Percentiles rank a stretch among this genome's conserved stretches.
Evolutionary conservation across 2,329 filamentous ascomycete species (phyloP).

Genomic region (Fusarium pininemorale): DNA sequence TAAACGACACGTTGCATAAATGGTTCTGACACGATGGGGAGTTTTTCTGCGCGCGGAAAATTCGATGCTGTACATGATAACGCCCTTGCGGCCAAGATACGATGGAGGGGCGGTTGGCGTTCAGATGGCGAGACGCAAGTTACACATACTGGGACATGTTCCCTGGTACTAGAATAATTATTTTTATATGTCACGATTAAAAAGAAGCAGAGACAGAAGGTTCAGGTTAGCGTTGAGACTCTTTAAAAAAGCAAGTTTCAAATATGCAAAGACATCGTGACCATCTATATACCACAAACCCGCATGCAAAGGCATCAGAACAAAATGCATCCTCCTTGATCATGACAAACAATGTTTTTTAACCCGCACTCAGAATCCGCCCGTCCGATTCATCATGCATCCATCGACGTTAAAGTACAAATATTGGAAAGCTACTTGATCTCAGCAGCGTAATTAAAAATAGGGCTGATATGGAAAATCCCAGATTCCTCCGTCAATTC

Average conservation of each 20-base stretch:
- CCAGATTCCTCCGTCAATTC: slow-evolving; percentile 14
- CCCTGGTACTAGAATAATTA: slow-evolving; percentile 34
- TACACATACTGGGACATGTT: background rate
- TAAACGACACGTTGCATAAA: background rate
- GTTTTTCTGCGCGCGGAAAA: background rate
- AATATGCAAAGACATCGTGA: slow-evolving; percentile 33
- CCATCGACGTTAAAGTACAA: slow-evolving; percentile 28
- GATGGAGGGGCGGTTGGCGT: slow-evolving; percentile 14
- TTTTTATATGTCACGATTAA: slow-evolving; percentile 24
- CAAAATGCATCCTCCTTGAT: slow-evolving; percentile 11
- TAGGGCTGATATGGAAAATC: slow-evolving; percentile 21
- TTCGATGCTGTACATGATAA: slow-evolving; percentile 26
- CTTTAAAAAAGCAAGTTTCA: slow-evolving; percentile 8
- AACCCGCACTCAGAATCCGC: slow-evolving; percentile 22
- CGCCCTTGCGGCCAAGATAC: slow-evolving; percentile 2
- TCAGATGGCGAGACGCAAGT: slow-evolving; percentile 6
- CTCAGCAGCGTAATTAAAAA: slow-evolving; percentile 23
- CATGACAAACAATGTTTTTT: slow-evolving; percentile 22
- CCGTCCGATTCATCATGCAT: slow-evolving; percentile 22
- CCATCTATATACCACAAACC: slow-evolving; percentile 31
- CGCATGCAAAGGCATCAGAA: background rate
- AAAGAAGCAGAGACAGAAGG: background rate
- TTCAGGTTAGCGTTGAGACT: slow-evolving; percentile 11
- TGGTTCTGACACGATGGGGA: background rate
- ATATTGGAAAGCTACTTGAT: slow-evolving; percentile 14